Percentiles rank a stretch among this genome's conserved stretches.
Evolutionary conservation across 129 eudicot genomes (phyloP).

Genomic region (Escallonia herrerae): DNA sequence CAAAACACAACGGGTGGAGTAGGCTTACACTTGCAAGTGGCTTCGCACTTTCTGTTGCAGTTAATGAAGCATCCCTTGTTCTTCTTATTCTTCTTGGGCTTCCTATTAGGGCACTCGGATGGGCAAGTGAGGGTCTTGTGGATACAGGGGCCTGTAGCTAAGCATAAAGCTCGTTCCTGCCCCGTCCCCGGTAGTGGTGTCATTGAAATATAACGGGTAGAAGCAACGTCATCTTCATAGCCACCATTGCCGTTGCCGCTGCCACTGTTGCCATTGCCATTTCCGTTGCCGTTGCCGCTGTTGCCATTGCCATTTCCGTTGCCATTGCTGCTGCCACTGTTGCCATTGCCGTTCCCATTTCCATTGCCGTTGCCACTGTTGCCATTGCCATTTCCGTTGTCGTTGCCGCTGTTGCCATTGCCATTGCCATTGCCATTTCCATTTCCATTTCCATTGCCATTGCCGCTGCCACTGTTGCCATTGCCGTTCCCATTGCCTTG

Average conservation of each 20-base stretch:
- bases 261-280: too few relatives aligned
- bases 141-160: constrained; percentile 32
- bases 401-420: constrained; percentile 14
- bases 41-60: constrained; percentile 67
- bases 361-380: constrained; percentile 14
- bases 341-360: constrained; percentile 22
- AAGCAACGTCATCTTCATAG: neutral
- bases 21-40: constrained; percentile 62
- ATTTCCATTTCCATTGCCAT: constrained; percentile 5
- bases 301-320: too few relatives aligned
- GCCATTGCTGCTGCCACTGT: neutral
- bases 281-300: too few relatives aligned
- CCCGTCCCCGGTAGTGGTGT: constrained; percentile 33
- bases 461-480: too few relatives aligned
- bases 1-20: neutral
- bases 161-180: constrained; percentile 40
- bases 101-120: constrained; percentile 52
- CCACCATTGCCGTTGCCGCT: neutral
- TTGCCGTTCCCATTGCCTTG: constrained; percentile 20
- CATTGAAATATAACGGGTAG: constrained; percentile 19
- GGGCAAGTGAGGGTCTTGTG: constrained; percentile 51
- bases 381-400: too few relatives aligned
- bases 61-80: constrained; percentile 49
- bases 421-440: too few relatives aligned
- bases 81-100: constrained; percentile 56